These are phyloP conservation scores for Cryptococcus hybrid DNA, from an alignment of 1,284 basidiomycete genomes.

Conservation along the genomic window DNA sequence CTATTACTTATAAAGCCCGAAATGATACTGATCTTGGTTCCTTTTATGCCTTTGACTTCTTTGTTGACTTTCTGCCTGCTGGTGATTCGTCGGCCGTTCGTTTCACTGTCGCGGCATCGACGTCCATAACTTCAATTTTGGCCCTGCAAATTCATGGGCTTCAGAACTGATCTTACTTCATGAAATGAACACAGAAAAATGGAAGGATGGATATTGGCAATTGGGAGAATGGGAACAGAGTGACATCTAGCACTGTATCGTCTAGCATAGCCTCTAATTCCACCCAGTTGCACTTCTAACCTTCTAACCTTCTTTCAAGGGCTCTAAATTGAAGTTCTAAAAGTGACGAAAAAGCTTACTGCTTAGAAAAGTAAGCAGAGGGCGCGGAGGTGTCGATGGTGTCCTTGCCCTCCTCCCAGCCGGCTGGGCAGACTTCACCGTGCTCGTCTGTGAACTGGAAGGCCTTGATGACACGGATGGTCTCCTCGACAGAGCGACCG, in stretches of 20 bases:
- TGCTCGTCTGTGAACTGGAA: slow-evolving; percentile 76
- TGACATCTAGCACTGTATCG: slow-evolving; percentile 5
- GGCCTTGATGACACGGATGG: slow-evolving; percentile 80
- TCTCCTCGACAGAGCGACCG: slow-evolving; percentile 87
- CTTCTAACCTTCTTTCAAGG: no score
- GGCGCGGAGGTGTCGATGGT: slow-evolving; percentile 54
- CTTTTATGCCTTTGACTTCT: slow-evolving; percentile 5
- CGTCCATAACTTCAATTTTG: slow-evolving; percentile 1
- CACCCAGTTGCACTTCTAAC: background rate
- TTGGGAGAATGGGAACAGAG: background rate
- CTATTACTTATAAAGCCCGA: background rate
- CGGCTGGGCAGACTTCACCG: slow-evolving; percentile 86
- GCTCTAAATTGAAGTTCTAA: background rate
- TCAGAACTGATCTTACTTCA: background rate
- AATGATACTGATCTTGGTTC: background rate
- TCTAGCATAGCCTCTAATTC: slow-evolving; percentile 3
- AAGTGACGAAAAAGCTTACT: slow-evolving; percentile 31
- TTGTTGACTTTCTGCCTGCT: background rate
- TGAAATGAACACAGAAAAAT: background rate
- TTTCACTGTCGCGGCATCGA: slow-evolving; percentile 1
- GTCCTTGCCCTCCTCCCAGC: slow-evolving; percentile 60
- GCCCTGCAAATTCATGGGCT: slow-evolving; percentile 3
- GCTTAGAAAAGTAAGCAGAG: slow-evolving; percentile 67
- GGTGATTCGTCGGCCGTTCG: background rate
- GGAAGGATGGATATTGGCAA: background rate